Conservation (phyloP, 306 rosid species). For the Comarum palustre region DNA sequence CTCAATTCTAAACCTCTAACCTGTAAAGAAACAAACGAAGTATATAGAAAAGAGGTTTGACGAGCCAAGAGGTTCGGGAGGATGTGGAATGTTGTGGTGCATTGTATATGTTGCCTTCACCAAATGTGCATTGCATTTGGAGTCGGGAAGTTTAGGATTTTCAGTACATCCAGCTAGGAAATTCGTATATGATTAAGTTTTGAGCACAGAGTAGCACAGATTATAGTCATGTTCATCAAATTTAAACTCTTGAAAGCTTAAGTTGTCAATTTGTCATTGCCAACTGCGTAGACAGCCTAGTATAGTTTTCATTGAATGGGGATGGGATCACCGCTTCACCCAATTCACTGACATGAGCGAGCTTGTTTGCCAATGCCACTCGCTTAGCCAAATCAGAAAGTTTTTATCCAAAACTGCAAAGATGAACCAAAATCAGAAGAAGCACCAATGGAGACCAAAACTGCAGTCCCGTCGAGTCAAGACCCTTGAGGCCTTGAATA, state of each 20-base stretch:
- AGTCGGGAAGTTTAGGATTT: neutral
- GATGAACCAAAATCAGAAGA: neutral
- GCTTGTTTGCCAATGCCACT: neutral
- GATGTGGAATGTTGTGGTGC: neutral
- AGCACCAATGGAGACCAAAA: neutral
- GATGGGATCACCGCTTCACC: neutral
- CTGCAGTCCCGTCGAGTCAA: too few species aligned
- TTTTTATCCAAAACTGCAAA: neutral
- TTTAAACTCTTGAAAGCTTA: neutral
- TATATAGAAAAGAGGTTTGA: neutral
- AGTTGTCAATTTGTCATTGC: too few species aligned
- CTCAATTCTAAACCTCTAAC: neutral
- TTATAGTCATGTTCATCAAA: neutral
- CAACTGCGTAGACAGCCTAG: too few species aligned
- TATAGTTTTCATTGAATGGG: neutral
- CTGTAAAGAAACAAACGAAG: neutral
- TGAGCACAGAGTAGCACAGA: too few species aligned
- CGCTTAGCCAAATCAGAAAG: slow-evolving; percentile 5
- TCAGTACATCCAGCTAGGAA: neutral
- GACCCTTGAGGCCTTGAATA: neutral
- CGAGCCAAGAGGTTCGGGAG: neutral
- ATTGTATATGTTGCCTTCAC: neutral
- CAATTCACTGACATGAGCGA: neutral
- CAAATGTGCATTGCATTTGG: neutral
- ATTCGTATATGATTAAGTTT: neutral